phyloP scores from a whole-genome alignment of 73 alveolate species.

The Paramecium sexaurelia region DNA sequence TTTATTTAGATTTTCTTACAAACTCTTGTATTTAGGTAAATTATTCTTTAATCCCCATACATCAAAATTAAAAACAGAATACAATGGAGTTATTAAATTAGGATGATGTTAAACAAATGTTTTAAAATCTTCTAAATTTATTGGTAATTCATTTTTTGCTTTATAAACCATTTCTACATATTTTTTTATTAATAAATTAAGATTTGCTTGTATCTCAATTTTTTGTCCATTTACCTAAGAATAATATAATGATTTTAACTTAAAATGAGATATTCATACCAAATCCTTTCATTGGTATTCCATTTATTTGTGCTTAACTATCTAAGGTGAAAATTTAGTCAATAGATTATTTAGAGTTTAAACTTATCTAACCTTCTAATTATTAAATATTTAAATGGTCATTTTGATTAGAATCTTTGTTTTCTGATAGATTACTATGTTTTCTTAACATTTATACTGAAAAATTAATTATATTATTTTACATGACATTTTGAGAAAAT shows the following conservation, averaged over 20 bases:
- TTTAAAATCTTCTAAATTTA: neutral
- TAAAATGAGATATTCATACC: neutral
- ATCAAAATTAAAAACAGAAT: constrained; percentile 1
- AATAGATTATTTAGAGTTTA: neutral
- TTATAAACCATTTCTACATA: constrained; percentile 32
- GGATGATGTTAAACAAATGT: constrained; percentile 8
- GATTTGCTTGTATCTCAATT: neutral
- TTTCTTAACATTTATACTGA: neutral
- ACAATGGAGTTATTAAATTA: neutral
- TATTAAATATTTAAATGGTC: neutral
- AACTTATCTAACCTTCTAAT: neutral
- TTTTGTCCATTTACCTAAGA: neutral
- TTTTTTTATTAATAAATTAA: neutral
- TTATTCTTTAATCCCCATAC: neutral
- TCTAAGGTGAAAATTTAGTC: neutral
- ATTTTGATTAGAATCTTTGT: neutral
- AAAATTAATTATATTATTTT: neutral
- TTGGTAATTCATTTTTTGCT: neutral
- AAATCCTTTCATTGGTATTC: constrained; percentile 20
- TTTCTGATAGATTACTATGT: neutral
- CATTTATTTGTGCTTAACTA: neutral
- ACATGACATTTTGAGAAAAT: neutral
- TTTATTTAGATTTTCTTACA: neutral
- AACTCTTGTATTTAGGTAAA: neutral
- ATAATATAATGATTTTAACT: neutral